These are phyloP conservation scores for Amniculicola lignicola DNA, from an alignment of 495 filamentous ascomycete species.

Conservation along the genomic window DNA sequence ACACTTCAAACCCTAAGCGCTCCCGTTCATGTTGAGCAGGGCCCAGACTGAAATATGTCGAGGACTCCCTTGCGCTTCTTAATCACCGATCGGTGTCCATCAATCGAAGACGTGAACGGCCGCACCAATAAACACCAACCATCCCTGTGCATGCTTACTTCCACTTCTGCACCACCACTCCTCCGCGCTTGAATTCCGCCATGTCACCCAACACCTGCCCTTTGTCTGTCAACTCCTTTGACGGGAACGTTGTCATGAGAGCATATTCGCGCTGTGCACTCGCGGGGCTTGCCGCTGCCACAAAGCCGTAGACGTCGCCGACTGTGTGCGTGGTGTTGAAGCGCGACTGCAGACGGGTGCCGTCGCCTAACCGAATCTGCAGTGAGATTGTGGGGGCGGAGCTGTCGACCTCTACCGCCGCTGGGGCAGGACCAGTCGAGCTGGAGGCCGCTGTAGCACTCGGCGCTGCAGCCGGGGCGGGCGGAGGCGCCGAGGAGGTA, in stretches of 20 bases:
- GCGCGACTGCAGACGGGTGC: conserved; percentile 75
- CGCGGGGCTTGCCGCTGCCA: conserved; percentile 62
- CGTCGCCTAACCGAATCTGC: conserved; percentile 87
- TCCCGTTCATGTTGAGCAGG: too few relatives aligned
- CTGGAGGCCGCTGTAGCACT: conserved; percentile 42
- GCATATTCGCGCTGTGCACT: conserved; percentile 65
- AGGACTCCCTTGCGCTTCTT: neutral
- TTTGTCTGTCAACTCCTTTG: conserved; percentile 82
- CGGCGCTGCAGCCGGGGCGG: conserved; percentile 35
- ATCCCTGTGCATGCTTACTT: conserved; percentile 21
- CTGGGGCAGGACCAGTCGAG: conserved; percentile 35
- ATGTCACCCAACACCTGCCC: conserved; percentile 66
- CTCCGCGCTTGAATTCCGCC: conserved; percentile 76
- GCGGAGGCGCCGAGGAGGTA: conserved; percentile 39
- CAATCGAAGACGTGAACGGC: too few relatives aligned
- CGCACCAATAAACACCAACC: conserved; percentile 18
- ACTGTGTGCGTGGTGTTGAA: conserved; percentile 93
- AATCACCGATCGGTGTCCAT: too few relatives aligned
- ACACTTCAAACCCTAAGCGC: too few relatives aligned
- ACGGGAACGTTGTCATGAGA: conserved; percentile 93
- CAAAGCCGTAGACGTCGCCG: conserved; percentile 85
- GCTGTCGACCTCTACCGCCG: conserved; percentile 62
- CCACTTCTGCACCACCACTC: conserved; percentile 90
- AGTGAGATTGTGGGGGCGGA: conserved; percentile 74
- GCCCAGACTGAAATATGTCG: too few relatives aligned